A percentile compares a stretch with the other conserved stretches of the same genome.
phyloP scores from a whole-genome alignment of 257 asterid species.

The Cruciata laevipes region DNA sequence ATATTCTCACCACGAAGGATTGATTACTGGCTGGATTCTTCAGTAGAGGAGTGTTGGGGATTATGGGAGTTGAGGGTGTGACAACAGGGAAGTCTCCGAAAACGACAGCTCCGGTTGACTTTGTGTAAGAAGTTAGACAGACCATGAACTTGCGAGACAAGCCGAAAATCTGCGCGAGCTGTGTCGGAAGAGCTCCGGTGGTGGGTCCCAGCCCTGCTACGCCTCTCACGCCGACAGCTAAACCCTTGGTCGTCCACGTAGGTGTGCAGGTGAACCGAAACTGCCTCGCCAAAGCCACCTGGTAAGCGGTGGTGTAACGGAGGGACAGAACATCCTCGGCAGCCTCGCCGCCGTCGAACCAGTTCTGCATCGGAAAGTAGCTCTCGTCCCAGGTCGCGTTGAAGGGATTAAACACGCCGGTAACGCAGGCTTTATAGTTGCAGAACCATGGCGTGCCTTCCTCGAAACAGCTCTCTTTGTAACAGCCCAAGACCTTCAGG shows the following conservation, averaged over 20 bases:
- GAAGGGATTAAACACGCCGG: background rate
- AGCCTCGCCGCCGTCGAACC: background rate
- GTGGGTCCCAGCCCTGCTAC: background rate
- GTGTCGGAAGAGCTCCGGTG: conserved; percentile 1
- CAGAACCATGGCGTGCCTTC: background rate
- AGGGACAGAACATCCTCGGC: background rate
- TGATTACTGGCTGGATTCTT: background rate
- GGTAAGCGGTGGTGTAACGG: background rate
- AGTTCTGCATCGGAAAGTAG: background rate
- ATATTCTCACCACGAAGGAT: background rate
- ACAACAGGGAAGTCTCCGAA: background rate
- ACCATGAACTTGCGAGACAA: background rate
- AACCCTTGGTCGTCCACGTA: background rate
- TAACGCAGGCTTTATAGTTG: background rate
- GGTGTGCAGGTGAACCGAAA: background rate
- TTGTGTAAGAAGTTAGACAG: background rate
- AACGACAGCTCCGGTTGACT: background rate
- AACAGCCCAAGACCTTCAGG: background rate
- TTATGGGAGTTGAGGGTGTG: background rate
- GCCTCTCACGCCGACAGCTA: background rate
- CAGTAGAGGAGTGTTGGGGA: background rate
- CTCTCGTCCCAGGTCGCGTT: background rate
- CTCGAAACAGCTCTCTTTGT: background rate
- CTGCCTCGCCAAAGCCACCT: background rate
- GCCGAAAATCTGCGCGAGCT: background rate